A percentile compares a stretch with the other conserved stretches of the same genome.
Conservation (phyloP, 768 basidiomycete genomes). For the Neoboletus magnificus region DNA sequence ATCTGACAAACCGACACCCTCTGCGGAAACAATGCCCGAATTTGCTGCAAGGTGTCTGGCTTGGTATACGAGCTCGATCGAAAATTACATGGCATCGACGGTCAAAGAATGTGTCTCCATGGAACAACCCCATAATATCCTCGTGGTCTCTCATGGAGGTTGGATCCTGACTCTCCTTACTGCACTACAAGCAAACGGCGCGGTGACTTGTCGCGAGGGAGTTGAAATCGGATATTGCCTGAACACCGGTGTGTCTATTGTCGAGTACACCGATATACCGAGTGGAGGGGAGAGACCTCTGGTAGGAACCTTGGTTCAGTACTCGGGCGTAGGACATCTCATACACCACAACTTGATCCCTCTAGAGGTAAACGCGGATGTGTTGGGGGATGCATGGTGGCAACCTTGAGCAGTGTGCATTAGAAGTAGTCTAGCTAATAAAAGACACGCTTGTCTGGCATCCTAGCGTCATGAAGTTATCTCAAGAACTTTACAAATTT, state of each 20-base stretch:
- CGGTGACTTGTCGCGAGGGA: conserved; percentile 34
- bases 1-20: not conserved
- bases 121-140: not conserved
- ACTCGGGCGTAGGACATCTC: conserved; percentile 54
- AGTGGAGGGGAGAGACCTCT: not conserved
- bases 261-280: conserved; percentile 46
- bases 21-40: not conserved
- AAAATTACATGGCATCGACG: not conserved
- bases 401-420: not conserved
- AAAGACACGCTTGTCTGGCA: not conserved
- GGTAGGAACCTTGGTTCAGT: conserved; percentile 43
- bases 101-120: not conserved
- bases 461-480: no score
- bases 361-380: conserved; percentile 51
- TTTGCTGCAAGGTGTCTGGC: not conserved
- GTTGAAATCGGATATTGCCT: conserved; percentile 13
- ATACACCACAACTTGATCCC: conserved; percentile 16
- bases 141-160: conserved; percentile 38
- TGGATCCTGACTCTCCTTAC: conserved; percentile 46
- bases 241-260: conserved; percentile 39
- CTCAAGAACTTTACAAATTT: not conserved
- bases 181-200: conserved; percentile 40
- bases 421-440: not conserved
- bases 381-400: conserved; percentile 17
- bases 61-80: conserved; percentile 1